Conservation (phyloP, 2,329 filamentous ascomycete genomes). For the Aspergillus persii region DNA sequence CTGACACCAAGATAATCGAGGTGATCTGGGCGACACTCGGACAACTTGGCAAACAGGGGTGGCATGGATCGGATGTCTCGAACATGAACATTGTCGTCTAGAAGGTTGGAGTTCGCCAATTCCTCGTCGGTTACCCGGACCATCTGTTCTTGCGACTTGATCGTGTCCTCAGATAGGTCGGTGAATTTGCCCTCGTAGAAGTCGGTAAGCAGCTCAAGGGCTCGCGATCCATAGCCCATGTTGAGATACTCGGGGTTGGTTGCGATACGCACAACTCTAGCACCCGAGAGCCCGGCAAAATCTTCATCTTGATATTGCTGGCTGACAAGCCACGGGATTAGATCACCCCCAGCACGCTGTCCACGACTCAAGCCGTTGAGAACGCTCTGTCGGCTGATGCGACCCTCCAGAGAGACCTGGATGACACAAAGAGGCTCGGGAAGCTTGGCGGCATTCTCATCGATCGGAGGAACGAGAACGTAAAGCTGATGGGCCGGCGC, state of each 20-base stretch:
- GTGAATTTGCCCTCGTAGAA: slow-evolving; percentile 95
- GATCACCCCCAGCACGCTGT: slow-evolving; percentile 81
- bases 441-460: slow-evolving; percentile 71
- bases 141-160: slow-evolving; percentile 57
- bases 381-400: slow-evolving; percentile 90
- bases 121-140: slow-evolving; percentile 79
- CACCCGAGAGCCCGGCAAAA: slow-evolving; percentile 89
- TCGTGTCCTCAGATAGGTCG: slow-evolving; percentile 71
- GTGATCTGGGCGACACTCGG: slow-evolving; percentile 72
- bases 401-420: slow-evolving; percentile 89
- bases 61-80: slow-evolving; percentile 90
- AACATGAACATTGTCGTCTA: slow-evolving; percentile 85
- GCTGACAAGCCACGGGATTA: slow-evolving; percentile 96
- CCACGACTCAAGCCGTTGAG: slow-evolving; percentile 85
- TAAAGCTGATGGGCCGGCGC: slow-evolving; percentile 95
- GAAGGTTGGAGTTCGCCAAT: slow-evolving; percentile 69
- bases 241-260: slow-evolving; percentile 89
- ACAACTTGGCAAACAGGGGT: slow-evolving; percentile 83
- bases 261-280: slow-evolving; percentile 87
- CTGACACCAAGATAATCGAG: slow-evolving; percentile 95
- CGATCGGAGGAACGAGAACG: slow-evolving; percentile 82
- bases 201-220: slow-evolving; percentile 79
- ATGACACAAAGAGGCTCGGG: slow-evolving; percentile 94
- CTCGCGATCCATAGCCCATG: slow-evolving; percentile 92
- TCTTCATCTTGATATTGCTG: slow-evolving; percentile 98